These are phyloP conservation scores for Microdochium trichocladiopsis DNA, from an alignment of 2,329 filamentous ascomycete genomes.

Conservation along the genomic window DNA sequence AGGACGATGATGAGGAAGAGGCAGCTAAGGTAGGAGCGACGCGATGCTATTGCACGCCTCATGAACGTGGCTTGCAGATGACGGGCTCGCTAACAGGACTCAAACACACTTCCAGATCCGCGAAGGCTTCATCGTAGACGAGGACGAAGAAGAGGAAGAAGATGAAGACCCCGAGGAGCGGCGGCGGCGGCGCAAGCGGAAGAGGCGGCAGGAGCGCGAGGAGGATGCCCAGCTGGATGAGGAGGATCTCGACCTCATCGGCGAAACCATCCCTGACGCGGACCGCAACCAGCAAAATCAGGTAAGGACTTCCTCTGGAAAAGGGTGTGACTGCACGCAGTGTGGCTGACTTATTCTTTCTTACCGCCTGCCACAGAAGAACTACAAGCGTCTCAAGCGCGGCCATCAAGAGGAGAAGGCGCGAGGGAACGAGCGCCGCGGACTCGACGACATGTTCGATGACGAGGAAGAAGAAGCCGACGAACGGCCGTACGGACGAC, in stretches of 20 bases:
- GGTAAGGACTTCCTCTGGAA: conserved; percentile 39
- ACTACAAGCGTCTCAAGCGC: conserved; percentile 94
- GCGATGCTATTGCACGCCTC: neutral
- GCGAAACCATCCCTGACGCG: conserved; percentile 67
- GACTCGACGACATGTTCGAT: conserved; percentile 88
- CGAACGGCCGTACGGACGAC: conserved; percentile 42
- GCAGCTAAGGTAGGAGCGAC: conserved; percentile 56
- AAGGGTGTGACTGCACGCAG: no score
- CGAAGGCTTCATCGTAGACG: conserved; percentile 93
- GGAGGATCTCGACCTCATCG: conserved; percentile 92
- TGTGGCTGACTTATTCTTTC: no score
- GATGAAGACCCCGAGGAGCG: conserved; percentile 50
- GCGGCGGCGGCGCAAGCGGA: conserved; percentile 68
- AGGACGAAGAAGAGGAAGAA: conserved; percentile 69
- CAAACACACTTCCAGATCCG: conserved; percentile 54
- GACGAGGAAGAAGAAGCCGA: conserved; percentile 79
- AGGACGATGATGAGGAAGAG: conserved; percentile 86
- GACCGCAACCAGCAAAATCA: conserved; percentile 61
- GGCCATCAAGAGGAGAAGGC: conserved; percentile 74
- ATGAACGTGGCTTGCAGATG: conserved; percentile 3
- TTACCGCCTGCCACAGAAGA: conserved; percentile 54
- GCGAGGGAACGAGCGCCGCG: conserved; percentile 56
- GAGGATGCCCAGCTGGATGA: conserved; percentile 88
- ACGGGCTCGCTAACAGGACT: conserved; percentile 7
- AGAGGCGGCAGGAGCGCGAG: conserved; percentile 65